These are phyloP conservation scores for Abrus pulchellus DNA, from an alignment of 306 rosid genomes.

Conservation along the genomic window DNA sequence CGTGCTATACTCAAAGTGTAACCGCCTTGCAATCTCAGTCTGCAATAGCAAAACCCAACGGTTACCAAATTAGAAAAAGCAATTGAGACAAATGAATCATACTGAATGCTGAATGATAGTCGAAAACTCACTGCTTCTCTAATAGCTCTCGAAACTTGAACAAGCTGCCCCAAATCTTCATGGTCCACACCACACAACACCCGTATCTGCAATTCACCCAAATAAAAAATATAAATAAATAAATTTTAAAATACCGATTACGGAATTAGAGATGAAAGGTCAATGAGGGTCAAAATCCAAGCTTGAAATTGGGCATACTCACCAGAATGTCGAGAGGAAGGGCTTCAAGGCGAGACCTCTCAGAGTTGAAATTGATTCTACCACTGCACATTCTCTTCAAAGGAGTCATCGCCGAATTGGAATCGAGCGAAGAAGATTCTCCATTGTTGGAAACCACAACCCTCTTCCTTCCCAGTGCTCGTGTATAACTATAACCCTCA, in stretches of 20 bases:
- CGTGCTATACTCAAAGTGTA: slow-evolving; percentile 78
- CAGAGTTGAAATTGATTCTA: slow-evolving; percentile 36
- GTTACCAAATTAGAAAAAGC: slow-evolving; percentile 25
- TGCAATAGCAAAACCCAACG: slow-evolving; percentile 50
- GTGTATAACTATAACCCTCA: slow-evolving; percentile 53
- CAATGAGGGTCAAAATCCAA: background rate
- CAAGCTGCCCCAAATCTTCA: slow-evolving; percentile 77
- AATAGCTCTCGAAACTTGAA: slow-evolving; percentile 66
- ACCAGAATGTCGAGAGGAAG: slow-evolving; percentile 84
- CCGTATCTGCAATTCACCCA: slow-evolving; percentile 59
- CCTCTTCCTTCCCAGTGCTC: slow-evolving; percentile 75
- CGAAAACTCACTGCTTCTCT: slow-evolving; percentile 74
- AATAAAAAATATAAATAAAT: background rate
- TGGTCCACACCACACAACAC: slow-evolving; percentile 81
- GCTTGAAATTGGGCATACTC: slow-evolving; percentile 42
- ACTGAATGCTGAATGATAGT: background rate
- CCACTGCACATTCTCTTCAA: slow-evolving; percentile 64
- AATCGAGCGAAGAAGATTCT: slow-evolving; percentile 38
- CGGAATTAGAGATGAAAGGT: background rate
- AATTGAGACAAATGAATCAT: slow-evolving; percentile 11
- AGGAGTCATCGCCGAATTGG: slow-evolving; percentile 45
- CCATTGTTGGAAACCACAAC: slow-evolving; percentile 51
- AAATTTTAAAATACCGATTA: slow-evolving; percentile 15
- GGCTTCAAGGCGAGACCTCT: slow-evolving; percentile 65
- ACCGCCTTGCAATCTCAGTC: slow-evolving; percentile 68